Base-by-base conservation (phyloP, 192 early-diverging fungal species). In the Mortierella alpina region DNA sequence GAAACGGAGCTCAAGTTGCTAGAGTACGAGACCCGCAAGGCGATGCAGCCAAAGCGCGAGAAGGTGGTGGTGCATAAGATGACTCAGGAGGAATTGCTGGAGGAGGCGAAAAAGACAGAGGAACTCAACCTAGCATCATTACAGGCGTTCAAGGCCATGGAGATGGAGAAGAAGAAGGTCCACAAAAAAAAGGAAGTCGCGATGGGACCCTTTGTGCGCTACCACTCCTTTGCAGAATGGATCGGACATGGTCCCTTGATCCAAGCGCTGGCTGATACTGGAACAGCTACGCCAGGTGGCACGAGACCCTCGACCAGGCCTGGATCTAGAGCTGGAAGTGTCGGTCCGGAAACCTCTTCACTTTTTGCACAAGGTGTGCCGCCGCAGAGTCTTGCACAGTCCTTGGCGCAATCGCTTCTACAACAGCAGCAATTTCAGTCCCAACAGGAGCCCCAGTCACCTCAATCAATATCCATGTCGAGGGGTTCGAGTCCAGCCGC, bases 21-120 rank as follows among this genome's bases (percentile, higher is more conserved):
- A 56, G 83, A 89, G 54, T 74, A 83, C 40, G 83, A 89, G 50
- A 54, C 73, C 48, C 70, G 80, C 20, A 82, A 84, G 73, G 84
- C 86, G 0, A 47, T 73, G 56, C 67, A 73, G 49, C 85, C 85
- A 14, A 89, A 86, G 64, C 82, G 84, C 7, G 81, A 84, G 46
- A 80, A 82, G 64, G 73, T 71, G 8, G 59, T 70, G 9, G 72
- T 75, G 14, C 63, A 69, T 12, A 83, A 75, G 55, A 72, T 84
- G 63, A 89, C 86, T 0, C 88, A 89, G 63, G 85, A 89, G 46
- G 88, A 89, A 47, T 53, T 89, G 9, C 61, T 89, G 54, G 81
- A 72, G 50, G 85, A 89, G 54, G 88, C 88, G 1, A 83, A 74
- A 20, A 85, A 86, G 58, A 89, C 86, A 0, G 88, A 89, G 56